Base-by-base conservation (phyloP, 257 asterid genomes). In the Linderniella brevidens region DNA sequence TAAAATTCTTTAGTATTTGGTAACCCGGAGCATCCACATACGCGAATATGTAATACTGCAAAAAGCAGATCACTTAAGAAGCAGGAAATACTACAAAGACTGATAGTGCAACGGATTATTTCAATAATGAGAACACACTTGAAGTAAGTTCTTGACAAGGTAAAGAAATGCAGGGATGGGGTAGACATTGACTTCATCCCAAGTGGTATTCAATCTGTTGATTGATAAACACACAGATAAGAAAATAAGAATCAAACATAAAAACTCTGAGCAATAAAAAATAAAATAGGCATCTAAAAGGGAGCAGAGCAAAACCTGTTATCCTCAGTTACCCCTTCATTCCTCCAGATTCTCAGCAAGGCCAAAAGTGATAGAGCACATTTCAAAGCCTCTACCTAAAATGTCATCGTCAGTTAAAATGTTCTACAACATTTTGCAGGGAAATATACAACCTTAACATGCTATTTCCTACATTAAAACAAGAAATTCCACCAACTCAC, bases 1-100 rank as follows among this genome's bases (percentile, higher is more conserved):
- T 90, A 20, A 90, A 70, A 66, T 85, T 90, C 83, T 90, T 90
- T 52, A 90, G 70, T 69, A 90, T 81, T 73, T 90, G 99, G 73
- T 90, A 90, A 48, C 99, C 96, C 51, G 99, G 99, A 68, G 99
- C 99, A 79, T 90, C 99, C 45, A 90, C 99, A 55, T 90, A 90
- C 20, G 85, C 88, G 75, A 90, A 85, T 59, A 85, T 90, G 70
- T 81, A 85, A 70, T 90, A 90, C 99, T 90, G 94, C 82, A 62
- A 62, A 49, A 68, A 56, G n/a, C 54, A 39, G 58, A 48, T 62
- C 39, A 52, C 20, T 25, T 25, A 25, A 25, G 4, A 25, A 25
- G 32, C 3, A 25, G 32, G 4, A n/a, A n/a, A 25, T 25, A 25
- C 32, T 2, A 25, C 6, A 25, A 25, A 25, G 32, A 6, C 32